Evolutionary conservation across 2,329 filamentous ascomycete genomes (phyloP).

Genomic region (Ceratocystis cubensis): DNA sequence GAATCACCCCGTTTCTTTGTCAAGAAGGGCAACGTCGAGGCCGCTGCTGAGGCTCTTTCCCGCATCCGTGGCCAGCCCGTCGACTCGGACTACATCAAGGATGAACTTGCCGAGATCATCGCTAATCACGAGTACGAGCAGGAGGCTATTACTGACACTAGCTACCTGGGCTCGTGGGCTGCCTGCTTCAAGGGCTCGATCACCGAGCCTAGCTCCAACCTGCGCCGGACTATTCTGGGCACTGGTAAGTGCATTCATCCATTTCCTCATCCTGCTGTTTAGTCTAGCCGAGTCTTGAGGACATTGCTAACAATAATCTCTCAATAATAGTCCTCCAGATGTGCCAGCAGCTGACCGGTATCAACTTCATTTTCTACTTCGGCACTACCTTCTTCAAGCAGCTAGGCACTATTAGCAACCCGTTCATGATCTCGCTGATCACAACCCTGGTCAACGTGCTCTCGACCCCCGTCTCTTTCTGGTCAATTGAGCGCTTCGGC

Average conservation of each 20-base stretch:
- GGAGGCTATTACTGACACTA: conserved; percentile 49
- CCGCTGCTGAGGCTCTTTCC: conserved; percentile 49
- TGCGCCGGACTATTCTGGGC: conserved; percentile 58
- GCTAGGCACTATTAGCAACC: conserved; percentile 61
- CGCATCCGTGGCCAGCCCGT: conserved; percentile 61
- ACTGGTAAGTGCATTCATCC: conserved; percentile 33
- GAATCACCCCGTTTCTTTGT: conserved; percentile 80
- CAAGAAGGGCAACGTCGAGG: conserved; percentile 57
- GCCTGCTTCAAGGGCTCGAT: conserved; percentile 56
- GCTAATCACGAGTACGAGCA: conserved; percentile 83
- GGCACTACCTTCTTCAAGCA: conserved; percentile 74
- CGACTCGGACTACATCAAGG: conserved; percentile 62
- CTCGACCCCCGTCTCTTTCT: conserved; percentile 82
- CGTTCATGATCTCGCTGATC: conserved; percentile 73
- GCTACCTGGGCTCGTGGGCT: conserved; percentile 57
- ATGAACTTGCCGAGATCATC: conserved; percentile 72
- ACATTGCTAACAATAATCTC: conserved; percentile 24
- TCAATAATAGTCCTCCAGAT: conserved; percentile 34
- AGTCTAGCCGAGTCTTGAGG: background rate
- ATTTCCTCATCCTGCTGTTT: background rate
- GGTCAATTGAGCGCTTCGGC: conserved; percentile 67
- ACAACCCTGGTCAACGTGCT: conserved; percentile 79
- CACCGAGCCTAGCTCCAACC: conserved; percentile 49
- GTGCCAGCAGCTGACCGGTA: conserved; percentile 59
- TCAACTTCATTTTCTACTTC: conserved; percentile 90